Evolutionary conservation across 768 basidiomycete genomes (phyloP), one percentile per base, ranked within the genome.

Genomic region (Gyrodon lividus): DNA sequence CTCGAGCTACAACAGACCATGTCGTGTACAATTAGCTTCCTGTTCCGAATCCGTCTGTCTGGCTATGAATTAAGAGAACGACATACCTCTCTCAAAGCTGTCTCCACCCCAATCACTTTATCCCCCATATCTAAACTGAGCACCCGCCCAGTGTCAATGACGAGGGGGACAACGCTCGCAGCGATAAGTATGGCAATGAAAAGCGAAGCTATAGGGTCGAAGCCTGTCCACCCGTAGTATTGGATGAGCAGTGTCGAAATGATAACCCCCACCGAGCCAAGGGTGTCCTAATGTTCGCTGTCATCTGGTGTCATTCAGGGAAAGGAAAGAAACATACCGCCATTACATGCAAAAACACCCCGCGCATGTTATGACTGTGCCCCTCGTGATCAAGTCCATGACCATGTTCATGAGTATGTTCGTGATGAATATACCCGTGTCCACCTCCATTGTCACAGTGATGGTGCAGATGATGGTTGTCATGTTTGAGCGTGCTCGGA

Each of bases 341-440:
- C 86, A 97, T 87, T 42, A 99, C 96, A 64, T 99, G 96, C 50
- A 98, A 71, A 68, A 99, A 99, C 59, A 99, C 94, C 16, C 97
- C 97, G 30, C 94, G 88, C 97, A 99, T 99, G 67, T 99, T 99
- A 68, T 98, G 92, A 69, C 90, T 92, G 63, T 96, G 93, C 0
- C 90, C 87, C 68, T 93, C 88, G 59, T 86, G 87, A 10, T 74
- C 70, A 26, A 76, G 77, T 37, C 70, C 67, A 60, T 80, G 83
- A 3, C 71, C 67, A 65, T 84, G 82, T 42, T 77, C 71, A 56
- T 81, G 78, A 43, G 74, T 31, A 14, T 31, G 13, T 14, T 31
- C 56, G 57, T 80, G 78, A n/a, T 73, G 68, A 54, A 83, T 76
- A 53, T 77, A 66, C n/a, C 69, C 72, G 50, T 77, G 55, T 43